phyloP scores from a whole-genome alignment of 257 asterid genomes.

The Voacanga thouarsii region DNA sequence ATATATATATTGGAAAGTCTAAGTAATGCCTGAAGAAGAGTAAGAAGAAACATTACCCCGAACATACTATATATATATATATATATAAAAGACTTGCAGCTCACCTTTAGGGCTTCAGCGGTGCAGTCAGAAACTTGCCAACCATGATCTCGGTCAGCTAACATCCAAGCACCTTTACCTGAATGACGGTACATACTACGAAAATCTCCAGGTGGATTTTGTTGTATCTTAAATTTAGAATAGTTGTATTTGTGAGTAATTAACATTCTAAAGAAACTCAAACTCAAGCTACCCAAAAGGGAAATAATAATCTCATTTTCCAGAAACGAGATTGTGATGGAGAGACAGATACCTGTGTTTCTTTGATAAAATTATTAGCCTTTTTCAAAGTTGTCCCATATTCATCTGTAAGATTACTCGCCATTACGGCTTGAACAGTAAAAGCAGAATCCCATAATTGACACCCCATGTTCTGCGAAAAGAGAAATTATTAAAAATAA shows the following conservation, averaged over 20 bases:
- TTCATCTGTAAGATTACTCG: background rate
- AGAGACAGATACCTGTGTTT: background rate
- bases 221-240: background rate
- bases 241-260: too few relatives aligned
- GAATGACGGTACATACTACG: background rate
- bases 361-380: background rate
- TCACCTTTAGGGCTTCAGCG: background rate
- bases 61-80: too few relatives aligned
- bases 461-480: background rate
- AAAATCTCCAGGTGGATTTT: conserved; percentile 1
- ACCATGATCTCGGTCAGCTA: conserved; percentile 9
- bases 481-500: background rate
- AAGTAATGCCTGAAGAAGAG: conserved; percentile 17
- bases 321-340: too few relatives aligned
- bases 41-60: conserved; percentile 32
- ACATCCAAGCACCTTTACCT: conserved; percentile 10
- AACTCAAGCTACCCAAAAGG: too few relatives aligned
- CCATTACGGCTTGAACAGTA: background rate
- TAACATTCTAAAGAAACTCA: background rate
- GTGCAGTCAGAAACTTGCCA: conserved; percentile 13
- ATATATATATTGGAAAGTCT: conserved; percentile 9
- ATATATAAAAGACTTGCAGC: too few relatives aligned
- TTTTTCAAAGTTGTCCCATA: background rate
- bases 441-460: conserved; percentile 8
- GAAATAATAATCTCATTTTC: too few relatives aligned